These are phyloP conservation scores for Lunularia cruciata DNA, from an alignment of 225 moss, liverwort and hornwort genomes.

Conservation along the genomic window DNA sequence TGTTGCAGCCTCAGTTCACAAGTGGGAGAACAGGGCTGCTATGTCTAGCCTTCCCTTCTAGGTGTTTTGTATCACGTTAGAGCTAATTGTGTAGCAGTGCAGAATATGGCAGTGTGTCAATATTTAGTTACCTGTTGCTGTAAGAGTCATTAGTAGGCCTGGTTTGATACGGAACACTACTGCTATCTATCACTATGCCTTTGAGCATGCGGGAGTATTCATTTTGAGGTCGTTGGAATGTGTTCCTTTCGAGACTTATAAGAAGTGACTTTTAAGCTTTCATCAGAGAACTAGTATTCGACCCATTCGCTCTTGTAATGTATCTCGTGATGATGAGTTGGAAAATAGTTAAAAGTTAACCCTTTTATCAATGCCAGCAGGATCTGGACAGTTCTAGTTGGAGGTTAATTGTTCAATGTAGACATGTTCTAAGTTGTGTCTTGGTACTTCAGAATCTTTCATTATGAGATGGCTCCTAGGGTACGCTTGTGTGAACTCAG, in stretches of 20 bases:
- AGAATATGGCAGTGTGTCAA: slow-evolving; percentile 10
- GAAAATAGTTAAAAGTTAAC: slow-evolving; percentile 17
- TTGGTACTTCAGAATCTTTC: not conserved
- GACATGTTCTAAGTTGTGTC: not conserved
- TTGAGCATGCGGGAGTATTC: slow-evolving; percentile 24
- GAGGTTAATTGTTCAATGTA: not conserved
- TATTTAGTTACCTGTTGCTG: slow-evolving; percentile 18
- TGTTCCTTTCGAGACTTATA: slow-evolving; percentile 25
- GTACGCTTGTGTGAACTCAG: not conserved
- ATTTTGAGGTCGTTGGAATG: slow-evolving; percentile 34
- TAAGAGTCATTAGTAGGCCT: slow-evolving; percentile 23
- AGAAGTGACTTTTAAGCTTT: slow-evolving; percentile 18
- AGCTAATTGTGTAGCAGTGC: slow-evolving; percentile 25
- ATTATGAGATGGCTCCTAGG: not conserved
- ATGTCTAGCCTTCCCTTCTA: slow-evolving; percentile 16
- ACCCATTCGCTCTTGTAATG: not conserved
- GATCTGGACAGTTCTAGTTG: not conserved
- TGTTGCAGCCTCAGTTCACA: not conserved
- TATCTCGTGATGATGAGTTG: slow-evolving; percentile 11
- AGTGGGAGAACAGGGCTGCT: slow-evolving; percentile 10
- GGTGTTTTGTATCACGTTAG: slow-evolving; percentile 6
- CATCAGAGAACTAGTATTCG: slow-evolving; percentile 15
- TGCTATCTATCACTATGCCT: slow-evolving; percentile 26
- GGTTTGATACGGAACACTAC: slow-evolving; percentile 21
- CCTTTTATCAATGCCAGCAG: slow-evolving; percentile 23